Base-by-base conservation (phyloP, 139 green algal genomes). In the Chlorella sp. region DNA sequence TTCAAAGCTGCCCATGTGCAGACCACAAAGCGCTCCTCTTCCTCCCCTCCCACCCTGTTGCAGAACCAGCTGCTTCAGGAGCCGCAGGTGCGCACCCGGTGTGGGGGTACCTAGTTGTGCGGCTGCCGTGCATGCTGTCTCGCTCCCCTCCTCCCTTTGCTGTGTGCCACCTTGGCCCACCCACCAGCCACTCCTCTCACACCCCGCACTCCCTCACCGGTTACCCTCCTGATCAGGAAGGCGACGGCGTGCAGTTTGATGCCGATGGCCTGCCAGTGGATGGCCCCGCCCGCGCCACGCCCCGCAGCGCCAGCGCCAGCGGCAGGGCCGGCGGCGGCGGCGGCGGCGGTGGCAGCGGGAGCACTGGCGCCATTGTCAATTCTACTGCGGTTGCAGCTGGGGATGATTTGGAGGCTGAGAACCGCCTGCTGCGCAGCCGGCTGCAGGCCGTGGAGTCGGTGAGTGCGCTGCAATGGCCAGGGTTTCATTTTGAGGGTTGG, bases 381-480 rank as follows among this genome's bases (percentile, higher is more conserved):
- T 6, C 44, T 51, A 9, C 44, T 51, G 7, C 44, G 44, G n/a
- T 28, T 34, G 36, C 34, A 15, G 36, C 11, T 11, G 57, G 47
- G 12, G 73, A 20, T 1, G 25, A 64, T 20, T 20, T 36, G 60
- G 63, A 51, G 63, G 63, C 38, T 12, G 80, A 85, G 34, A 79
- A 70, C 25, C 16, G 16, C 23, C 25, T 60, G 68, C 68, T 85
- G 44, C 32, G 69, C 4, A 79, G 80, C 32, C 44, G 80, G 25
- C 68, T 85, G 51, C 67, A 79, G 80, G 67, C 80, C 0, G 80
- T 85, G 25, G 80, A 85, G 47, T 25, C 47, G 67, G 80, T 85
- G 51, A 60, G 80, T 74, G 25, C 2, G 3, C 11, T 3, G 32
- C 38, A 11, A 0, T 32, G 60, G 15, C 4, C 38, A 30, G n/a